A percentile compares a stretch with the other conserved stretches of the same genome.
Evolutionary conservation across 768 basidiomycete genomes (phyloP).

Genomic region (Mycena latifolia): DNA sequence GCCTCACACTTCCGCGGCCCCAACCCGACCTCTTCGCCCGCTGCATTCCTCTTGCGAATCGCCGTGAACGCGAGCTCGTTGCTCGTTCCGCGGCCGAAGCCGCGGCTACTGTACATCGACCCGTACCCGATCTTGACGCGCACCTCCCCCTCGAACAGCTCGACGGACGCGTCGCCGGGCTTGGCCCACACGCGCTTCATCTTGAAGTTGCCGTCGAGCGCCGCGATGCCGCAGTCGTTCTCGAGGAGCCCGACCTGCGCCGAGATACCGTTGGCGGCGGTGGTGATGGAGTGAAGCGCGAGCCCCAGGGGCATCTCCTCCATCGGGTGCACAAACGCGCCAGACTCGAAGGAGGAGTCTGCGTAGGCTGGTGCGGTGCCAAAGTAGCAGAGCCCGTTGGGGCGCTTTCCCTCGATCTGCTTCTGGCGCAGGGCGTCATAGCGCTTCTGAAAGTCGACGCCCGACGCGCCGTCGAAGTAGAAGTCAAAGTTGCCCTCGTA

Average conservation of each 20-base stretch:
- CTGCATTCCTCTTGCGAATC: slow-evolving; percentile 6
- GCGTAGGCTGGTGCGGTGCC: slow-evolving; percentile 1
- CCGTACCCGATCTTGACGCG: slow-evolving; percentile 6
- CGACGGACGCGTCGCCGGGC: slow-evolving; percentile 7
- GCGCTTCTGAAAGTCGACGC: slow-evolving; percentile 7
- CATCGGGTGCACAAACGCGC: slow-evolving; percentile 9
- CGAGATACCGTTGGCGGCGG: slow-evolving; percentile 1
- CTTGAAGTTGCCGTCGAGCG: slow-evolving; percentile 1
- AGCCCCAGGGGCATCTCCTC: slow-evolving; percentile 5
- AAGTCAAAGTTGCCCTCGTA: slow-evolving; percentile 14
- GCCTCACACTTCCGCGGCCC: slow-evolving; percentile 6
- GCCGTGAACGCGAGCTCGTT: not conserved
- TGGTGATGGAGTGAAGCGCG: not conserved
- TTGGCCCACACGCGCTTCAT: slow-evolving; percentile 15
- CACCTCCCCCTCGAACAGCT: slow-evolving; percentile 11
- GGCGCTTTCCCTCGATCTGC: slow-evolving; percentile 2
- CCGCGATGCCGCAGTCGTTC: slow-evolving; percentile 5
- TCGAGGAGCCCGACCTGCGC: slow-evolving; percentile 8
- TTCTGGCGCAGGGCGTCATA: slow-evolving; percentile 5
- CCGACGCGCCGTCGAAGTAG: slow-evolving; percentile 14
- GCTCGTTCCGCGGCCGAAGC: slow-evolving; percentile 7
- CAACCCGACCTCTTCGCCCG: slow-evolving; percentile 7
- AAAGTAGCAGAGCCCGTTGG: slow-evolving; percentile 9
- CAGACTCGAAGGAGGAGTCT: slow-evolving; percentile 12
- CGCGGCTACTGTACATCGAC: slow-evolving; percentile 13